Percentiles rank a stretch among this genome's conserved stretches.
Evolutionary conservation across 495 filamentous ascomycete species (phyloP).

Genomic region (Aspergillus nidulans): DNA sequence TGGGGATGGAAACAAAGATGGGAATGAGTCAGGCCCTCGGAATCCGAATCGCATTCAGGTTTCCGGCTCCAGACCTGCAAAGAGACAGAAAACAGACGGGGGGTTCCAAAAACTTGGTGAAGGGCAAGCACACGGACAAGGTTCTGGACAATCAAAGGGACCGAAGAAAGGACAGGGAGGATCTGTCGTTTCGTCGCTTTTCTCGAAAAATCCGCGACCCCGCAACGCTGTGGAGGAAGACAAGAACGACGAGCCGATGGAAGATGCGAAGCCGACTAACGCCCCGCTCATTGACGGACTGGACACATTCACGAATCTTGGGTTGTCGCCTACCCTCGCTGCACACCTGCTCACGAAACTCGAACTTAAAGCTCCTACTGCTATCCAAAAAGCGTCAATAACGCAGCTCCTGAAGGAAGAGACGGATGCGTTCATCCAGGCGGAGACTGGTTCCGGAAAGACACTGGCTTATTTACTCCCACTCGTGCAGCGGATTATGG

Average conservation of each 20-base stretch:
- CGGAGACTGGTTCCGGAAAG: slow-evolving; percentile 95
- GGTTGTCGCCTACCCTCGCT: slow-evolving; percentile 71
- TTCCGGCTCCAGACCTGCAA: slow-evolving; percentile 28
- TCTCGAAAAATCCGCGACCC: slow-evolving; percentile 76
- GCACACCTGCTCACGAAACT: slow-evolving; percentile 82
- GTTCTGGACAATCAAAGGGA: slow-evolving; percentile 21
- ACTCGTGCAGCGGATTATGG: slow-evolving; percentile 81
- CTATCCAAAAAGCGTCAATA: slow-evolving; percentile 87
- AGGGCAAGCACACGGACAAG: slow-evolving; percentile 1
- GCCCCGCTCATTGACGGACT: slow-evolving; percentile 84
- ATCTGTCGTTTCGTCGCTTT: slow-evolving; percentile 82
- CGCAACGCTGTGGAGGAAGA: slow-evolving; percentile 47
- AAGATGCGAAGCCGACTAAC: slow-evolving; percentile 76
- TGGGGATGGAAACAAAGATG: neutral
- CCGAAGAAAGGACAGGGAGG: slow-evolving; percentile 30
- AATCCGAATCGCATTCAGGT: slow-evolving; percentile 42
- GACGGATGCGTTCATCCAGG: slow-evolving; percentile 91
- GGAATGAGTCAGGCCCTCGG: slow-evolving; percentile 11
- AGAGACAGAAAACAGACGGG: slow-evolving; percentile 35
- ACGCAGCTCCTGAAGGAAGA: slow-evolving; percentile 73
- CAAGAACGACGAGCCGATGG: slow-evolving; percentile 26
- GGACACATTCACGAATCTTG: slow-evolving; percentile 77
- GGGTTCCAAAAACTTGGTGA: slow-evolving; percentile 9
- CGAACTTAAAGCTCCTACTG: slow-evolving; percentile 83
- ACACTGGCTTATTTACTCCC: slow-evolving; percentile 91